Conservation (phyloP, 2,329 filamentous ascomycete species). For the Geosmithia flava region DNA sequence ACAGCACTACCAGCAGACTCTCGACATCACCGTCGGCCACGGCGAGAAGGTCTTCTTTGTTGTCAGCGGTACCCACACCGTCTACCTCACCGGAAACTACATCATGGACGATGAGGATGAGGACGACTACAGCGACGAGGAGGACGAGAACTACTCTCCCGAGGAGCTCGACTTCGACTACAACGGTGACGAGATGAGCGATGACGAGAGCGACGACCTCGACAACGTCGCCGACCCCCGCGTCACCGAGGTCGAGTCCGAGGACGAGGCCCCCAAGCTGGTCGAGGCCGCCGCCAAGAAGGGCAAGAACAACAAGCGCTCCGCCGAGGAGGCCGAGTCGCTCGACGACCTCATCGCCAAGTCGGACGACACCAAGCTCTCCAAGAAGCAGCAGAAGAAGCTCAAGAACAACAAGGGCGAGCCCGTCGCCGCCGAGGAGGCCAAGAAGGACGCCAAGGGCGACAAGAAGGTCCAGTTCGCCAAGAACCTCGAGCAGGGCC, state of each 20-base stretch:
- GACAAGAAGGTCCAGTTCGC: conserved; percentile 98
- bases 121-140: conserved; percentile 51
- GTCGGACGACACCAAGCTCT: conserved; percentile 63
- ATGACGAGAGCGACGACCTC: conserved; percentile 63
- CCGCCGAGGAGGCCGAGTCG: conserved; percentile 59
- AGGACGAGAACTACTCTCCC: conserved; percentile 53
- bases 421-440: conserved; percentile 51
- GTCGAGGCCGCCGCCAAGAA: conserved; percentile 29
- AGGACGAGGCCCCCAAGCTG: conserved; percentile 58
- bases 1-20: conserved; percentile 86
- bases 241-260: conserved; percentile 70
- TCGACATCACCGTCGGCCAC: conserved; percentile 85
- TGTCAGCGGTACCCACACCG: conserved; percentile 76
- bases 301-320: conserved; percentile 97
- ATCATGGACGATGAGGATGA: conserved; percentile 59
- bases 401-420: conserved; percentile 97
- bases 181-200: conserved; percentile 61
- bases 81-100: conserved; percentile 95
- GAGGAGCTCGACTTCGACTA: conserved; percentile 61
- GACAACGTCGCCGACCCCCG: conserved; percentile 70
- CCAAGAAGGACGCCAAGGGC: conserved; percentile 47
- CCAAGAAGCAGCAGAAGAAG: conserved; percentile 98
- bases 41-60: conserved; percentile 87
- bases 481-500: conserved; percentile 96
- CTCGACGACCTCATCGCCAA: conserved; percentile 83